Evolutionary conservation across 164 flowering plant genomes (phyloP).

Genomic region (Chimonanthus salicifolius): DNA sequence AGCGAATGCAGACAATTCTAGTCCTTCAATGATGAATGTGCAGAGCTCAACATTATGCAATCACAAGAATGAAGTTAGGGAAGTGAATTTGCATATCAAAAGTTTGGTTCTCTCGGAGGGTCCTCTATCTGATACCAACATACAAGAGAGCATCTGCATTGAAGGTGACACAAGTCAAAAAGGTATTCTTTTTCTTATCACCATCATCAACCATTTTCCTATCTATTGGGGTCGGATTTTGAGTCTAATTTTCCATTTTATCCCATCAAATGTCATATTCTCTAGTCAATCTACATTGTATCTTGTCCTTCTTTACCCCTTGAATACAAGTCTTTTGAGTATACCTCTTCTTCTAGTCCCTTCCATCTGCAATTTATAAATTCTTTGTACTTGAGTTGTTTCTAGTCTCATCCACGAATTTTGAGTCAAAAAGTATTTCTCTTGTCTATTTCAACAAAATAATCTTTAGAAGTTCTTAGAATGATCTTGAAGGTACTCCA

Average conservation of each 20-base stretch:
- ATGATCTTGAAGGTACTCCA: background rate
- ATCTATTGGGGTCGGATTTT: too few relatives aligned
- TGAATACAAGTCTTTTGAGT: too few relatives aligned
- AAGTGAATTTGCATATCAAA: conserved; percentile 13
- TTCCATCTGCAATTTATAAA: too few relatives aligned
- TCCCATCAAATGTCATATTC: too few relatives aligned
- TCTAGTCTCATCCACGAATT: too few relatives aligned
- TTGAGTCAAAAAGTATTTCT: too few relatives aligned
- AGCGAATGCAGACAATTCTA: conserved; percentile 11
- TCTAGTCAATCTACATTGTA: too few relatives aligned
- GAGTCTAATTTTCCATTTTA: too few relatives aligned
- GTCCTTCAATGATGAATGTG: conserved; percentile 17
- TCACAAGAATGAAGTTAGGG: conserved; percentile 16
- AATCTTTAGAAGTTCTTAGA: background rate
- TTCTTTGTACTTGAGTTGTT: too few relatives aligned
- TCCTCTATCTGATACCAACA: conserved; percentile 13
- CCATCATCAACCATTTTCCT: background rate
- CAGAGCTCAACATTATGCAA: conserved; percentile 18
- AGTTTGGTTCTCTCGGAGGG: conserved; percentile 17
- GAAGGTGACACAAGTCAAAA: conserved; percentile 20
- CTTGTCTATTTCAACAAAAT: too few relatives aligned
- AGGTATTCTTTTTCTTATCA: conserved; percentile 30
- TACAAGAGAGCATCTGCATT: conserved; percentile 12
- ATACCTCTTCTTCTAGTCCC: too few relatives aligned
- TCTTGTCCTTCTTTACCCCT: too few relatives aligned